Base-by-base conservation (phyloP, 768 basidiomycete genomes). In the Boletus insuetus region DNA sequence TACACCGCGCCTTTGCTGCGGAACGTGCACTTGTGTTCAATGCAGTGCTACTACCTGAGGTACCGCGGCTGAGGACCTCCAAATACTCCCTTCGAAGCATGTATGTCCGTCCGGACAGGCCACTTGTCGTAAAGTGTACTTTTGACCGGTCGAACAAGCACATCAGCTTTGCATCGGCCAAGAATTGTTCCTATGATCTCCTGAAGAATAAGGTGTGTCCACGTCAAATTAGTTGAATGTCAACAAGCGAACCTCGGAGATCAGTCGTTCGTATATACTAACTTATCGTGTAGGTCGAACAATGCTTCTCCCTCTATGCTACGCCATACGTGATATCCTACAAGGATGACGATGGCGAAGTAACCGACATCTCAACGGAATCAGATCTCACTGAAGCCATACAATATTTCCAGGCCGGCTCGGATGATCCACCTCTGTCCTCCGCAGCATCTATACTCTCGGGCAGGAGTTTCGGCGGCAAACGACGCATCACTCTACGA, bases 321-420 rank as follows among this genome's bases (percentile, higher is more conserved):
- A 81, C 83, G 0, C 73, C 84, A 7, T 96, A 89, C 64, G 76
- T 76, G 6, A 85, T 98, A 53, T 77, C 85, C 6, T 97, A 93
- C 74, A 89, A 85, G 62, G 93, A 94, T 64, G 92, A 97, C 66
- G 92, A 95, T 55, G 88, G 87, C 54, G 92, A 94, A 67, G 79
- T 82, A 53, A 83, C 79, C 22, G 79, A 77, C 58, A 89, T 94
- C 59, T 72, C 76, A 0, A 82, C 79, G 19, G 91, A 96, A 53
- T 68, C 72, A 6, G 90, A 95, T 64, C 78, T 97, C 20, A 82
- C 85, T 1, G 94, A 96, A 61, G 94, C 94, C 1, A 89, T 98
- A 54, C 78, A 82, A 34, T 98, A 93, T 71, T 95, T 94, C 68
- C 81, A 86, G 53, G 85, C 83, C 1, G 87, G 88, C 16, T 73